These are phyloP conservation scores for Hordeum marinum DNA, from an alignment of 176 grass and related monocot species.

Conservation along the genomic window DNA sequence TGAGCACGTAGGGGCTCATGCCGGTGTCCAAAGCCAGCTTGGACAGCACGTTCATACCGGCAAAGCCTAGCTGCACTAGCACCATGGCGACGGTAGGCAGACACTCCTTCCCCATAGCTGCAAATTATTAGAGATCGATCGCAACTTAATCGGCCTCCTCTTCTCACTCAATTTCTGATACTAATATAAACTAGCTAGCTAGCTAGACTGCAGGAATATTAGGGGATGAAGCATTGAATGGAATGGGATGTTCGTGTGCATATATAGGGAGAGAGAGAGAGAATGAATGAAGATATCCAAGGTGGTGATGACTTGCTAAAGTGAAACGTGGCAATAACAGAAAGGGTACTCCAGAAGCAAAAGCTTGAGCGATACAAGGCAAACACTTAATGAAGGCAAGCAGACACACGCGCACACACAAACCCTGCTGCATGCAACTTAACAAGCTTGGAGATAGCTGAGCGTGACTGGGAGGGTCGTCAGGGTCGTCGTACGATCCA, in stretches of 20 bases:
- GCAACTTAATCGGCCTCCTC: neutral
- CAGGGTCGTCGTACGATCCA: neutral
- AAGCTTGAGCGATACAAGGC: neutral
- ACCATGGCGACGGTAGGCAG: constrained; percentile 65
- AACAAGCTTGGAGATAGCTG: neutral
- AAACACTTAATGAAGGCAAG: neutral
- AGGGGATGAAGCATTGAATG: neutral
- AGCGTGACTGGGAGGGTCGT: neutral
- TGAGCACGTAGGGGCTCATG: constrained; percentile 93
- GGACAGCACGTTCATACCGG: constrained; percentile 79
- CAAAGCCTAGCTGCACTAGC: constrained; percentile 73
- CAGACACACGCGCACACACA: neutral
- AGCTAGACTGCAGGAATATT: neutral
- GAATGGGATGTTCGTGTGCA: neutral
- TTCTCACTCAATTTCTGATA: neutral
- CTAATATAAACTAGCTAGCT: neutral
- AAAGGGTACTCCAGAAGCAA: constrained; percentile 28
- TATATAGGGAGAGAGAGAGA: constrained; percentile 20
- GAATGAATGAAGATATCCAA: neutral
- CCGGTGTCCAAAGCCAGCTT: constrained; percentile 87
- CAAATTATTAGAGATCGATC: neutral
- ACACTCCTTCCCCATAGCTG: constrained; percentile 39
- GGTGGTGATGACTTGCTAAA: constrained; percentile 36
- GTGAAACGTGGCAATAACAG: constrained; percentile 35
- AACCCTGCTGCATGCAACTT: neutral